A percentile compares a stretch with the other conserved stretches of the same genome.
phyloP scores from a whole-genome alignment of 768 basidiomycete genomes.

The Hericium coralloides region DNA sequence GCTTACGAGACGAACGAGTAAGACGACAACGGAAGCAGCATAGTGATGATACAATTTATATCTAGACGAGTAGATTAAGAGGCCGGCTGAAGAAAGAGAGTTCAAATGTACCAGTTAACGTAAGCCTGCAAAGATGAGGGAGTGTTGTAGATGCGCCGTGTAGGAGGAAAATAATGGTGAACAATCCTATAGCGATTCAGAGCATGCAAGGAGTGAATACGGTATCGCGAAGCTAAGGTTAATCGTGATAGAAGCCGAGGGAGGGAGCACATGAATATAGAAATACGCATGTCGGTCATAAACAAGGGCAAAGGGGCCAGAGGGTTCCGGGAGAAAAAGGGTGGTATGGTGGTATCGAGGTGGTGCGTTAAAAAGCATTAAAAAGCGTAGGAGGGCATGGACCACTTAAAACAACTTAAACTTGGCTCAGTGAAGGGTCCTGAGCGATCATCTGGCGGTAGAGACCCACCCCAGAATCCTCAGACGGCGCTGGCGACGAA shows the following conservation, averaged over 20 bases:
- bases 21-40: slow-evolving; percentile 11
- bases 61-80: slow-evolving; percentile 19
- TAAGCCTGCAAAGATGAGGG: slow-evolving; percentile 11
- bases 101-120: slow-evolving; percentile 8
- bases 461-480: slow-evolving; percentile 78
- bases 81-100: slow-evolving; percentile 15
- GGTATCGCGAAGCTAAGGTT: slow-evolving; percentile 15
- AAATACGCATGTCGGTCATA: slow-evolving; percentile 14
- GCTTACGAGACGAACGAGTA: slow-evolving; percentile 45
- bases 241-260: slow-evolving; percentile 3
- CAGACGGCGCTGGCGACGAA: slow-evolving; percentile 65
- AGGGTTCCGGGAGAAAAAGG: slow-evolving; percentile 12
- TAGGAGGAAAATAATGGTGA: slow-evolving; percentile 1
- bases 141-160: slow-evolving; percentile 5
- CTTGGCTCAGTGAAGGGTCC: slow-evolving; percentile 52
- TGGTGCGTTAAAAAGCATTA: slow-evolving; percentile 6
- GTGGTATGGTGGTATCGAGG: slow-evolving; percentile 5
- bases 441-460: slow-evolving; percentile 76
- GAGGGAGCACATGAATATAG: slow-evolving; percentile 3
- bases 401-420: slow-evolving; percentile 6
- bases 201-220: slow-evolving; percentile 9
- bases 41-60: slow-evolving; percentile 26
- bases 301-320: slow-evolving; percentile 17
- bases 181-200: slow-evolving; percentile 4
- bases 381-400: slow-evolving; percentile 17